Percentiles rank a stretch among this genome's conserved stretches.
phyloP scores from a whole-genome alignment of 495 filamentous ascomycete species.

The Daldinia vernicosa region DNA sequence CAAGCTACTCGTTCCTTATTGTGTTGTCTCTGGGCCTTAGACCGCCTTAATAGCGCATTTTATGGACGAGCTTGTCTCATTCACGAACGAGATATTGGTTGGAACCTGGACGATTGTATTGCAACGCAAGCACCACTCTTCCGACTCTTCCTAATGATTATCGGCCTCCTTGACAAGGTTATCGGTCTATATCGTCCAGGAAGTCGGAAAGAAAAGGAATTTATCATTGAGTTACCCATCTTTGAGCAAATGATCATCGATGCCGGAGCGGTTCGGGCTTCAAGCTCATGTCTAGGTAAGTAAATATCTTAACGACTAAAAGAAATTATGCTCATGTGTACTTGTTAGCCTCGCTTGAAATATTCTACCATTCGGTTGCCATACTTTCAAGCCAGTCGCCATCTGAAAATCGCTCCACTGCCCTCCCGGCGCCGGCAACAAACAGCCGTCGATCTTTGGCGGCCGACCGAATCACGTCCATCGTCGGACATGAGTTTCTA shows the following conservation, averaged over 20 bases:
- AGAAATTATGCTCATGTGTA: constrained; percentile 19
- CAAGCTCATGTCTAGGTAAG: constrained; percentile 58
- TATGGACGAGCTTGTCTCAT: constrained; percentile 72
- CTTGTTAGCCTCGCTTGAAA: constrained; percentile 65
- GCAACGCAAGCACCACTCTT: constrained; percentile 53
- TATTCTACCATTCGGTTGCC: constrained; percentile 74
- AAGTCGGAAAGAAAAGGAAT: constrained; percentile 60
- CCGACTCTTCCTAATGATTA: constrained; percentile 56
- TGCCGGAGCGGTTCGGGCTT: constrained; percentile 51
- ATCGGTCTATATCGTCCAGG: constrained; percentile 73
- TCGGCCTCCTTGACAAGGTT: constrained; percentile 67
- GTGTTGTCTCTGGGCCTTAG: constrained; percentile 73
- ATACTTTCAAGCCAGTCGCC: constrained; percentile 62
- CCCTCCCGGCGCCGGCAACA: constrained; percentile 64
- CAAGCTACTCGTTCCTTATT: constrained; percentile 59
- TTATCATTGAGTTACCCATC: constrained; percentile 63
- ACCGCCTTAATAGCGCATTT: constrained; percentile 70
- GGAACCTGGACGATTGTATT: constrained; percentile 63
- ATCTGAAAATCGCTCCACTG: constrained; percentile 49
- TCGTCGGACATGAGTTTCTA: constrained; percentile 63
- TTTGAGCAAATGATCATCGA: constrained; percentile 72
- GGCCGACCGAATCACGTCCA: constrained; percentile 69
- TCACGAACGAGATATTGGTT: constrained; percentile 69
- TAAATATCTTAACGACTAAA: constrained; percentile 8
- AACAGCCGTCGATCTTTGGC: constrained; percentile 69